Conservation (phyloP, 2,329 filamentous ascomycete genomes). For the Lecanicillium sp. region DNA sequence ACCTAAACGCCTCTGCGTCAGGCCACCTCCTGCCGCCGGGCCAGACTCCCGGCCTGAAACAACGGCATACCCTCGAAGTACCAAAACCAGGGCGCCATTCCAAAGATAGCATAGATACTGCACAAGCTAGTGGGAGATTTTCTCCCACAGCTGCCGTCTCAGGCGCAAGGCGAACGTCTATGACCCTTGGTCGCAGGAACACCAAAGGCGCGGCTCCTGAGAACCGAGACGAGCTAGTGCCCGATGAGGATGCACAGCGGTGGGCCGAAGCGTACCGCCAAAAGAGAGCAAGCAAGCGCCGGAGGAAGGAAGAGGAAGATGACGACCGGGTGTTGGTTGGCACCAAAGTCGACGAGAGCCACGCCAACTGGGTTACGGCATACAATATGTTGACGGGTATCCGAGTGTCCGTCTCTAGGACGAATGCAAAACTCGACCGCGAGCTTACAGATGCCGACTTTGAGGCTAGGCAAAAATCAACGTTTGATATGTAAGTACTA, state of each 20-base stretch:
- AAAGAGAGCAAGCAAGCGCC: slow-evolving; percentile 81
- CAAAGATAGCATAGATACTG: slow-evolving; percentile 62
- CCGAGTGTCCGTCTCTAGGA: slow-evolving; percentile 90
- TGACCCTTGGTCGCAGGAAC: slow-evolving; percentile 70
- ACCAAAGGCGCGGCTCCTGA: slow-evolving; percentile 78
- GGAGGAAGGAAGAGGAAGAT: slow-evolving; percentile 76
- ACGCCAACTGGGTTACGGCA: slow-evolving; percentile 94
- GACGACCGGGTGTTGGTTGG: slow-evolving; percentile 93
- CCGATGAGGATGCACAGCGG: slow-evolving; percentile 82
- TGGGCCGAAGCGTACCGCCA: slow-evolving; percentile 93
- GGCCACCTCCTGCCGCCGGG: slow-evolving; percentile 38
- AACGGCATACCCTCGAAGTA: slow-evolving; percentile 84
- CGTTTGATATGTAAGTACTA: slow-evolving; percentile 82
- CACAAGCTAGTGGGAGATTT: slow-evolving; percentile 70
- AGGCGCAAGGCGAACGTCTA: slow-evolving; percentile 66
- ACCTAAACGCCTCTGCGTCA: slow-evolving; percentile 37
- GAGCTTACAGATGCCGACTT: slow-evolving; percentile 89
- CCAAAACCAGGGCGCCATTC: slow-evolving; percentile 65
- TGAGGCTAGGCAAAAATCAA: slow-evolving; percentile 91
- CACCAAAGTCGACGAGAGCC: slow-evolving; percentile 94
- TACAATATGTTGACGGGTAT: slow-evolving; percentile 99
- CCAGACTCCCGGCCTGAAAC: slow-evolving; percentile 49
- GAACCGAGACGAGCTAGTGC: slow-evolving; percentile 72
- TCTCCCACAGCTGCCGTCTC: slow-evolving; percentile 56
- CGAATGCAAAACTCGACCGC: slow-evolving; percentile 92